A percentile compares a stretch with the other conserved stretches of the same genome.
These are phyloP conservation scores for Gaultheria prostrata DNA, from an alignment of 148 eudicot genomes.

Conservation along the genomic window DNA sequence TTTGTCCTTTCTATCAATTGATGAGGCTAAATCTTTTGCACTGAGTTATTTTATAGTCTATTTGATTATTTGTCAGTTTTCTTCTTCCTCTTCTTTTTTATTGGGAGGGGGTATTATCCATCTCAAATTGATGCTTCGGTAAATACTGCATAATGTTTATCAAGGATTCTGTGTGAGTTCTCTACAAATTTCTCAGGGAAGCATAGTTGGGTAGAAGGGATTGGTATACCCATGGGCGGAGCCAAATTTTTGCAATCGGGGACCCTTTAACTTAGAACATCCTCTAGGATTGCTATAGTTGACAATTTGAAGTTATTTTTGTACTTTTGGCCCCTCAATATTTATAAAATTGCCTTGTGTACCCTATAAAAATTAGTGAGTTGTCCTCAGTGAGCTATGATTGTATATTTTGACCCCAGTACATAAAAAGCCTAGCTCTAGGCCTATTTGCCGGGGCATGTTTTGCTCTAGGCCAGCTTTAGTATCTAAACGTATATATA, in stretches of 20 bases:
- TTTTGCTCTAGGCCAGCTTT: neutral
- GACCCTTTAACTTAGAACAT: no score
- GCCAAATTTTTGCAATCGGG: no score
- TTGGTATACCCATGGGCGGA: no score
- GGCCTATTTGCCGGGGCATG: neutral
- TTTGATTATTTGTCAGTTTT: neutral
- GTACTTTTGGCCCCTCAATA: neutral
- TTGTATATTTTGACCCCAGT: neutral
- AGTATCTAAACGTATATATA: neutral
- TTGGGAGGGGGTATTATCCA: neutral
- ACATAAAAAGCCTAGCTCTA: neutral
- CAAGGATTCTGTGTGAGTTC: neutral
- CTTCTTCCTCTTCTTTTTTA: neutral
- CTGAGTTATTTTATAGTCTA: neutral
- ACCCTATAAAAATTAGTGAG: neutral
- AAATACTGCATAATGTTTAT: neutral
- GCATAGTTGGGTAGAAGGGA: no score
- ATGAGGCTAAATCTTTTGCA: neutral
- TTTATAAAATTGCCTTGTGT: neutral
- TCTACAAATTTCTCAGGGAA: neutral
- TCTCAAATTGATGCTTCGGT: neutral
- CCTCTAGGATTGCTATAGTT: no score
- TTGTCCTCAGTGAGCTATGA: neutral
- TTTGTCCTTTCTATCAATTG: neutral
- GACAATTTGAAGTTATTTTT: neutral